These are phyloP conservation scores for Amaranthus cruentus DNA, from an alignment of 148 eudicot genomes.

Conservation along the genomic window DNA sequence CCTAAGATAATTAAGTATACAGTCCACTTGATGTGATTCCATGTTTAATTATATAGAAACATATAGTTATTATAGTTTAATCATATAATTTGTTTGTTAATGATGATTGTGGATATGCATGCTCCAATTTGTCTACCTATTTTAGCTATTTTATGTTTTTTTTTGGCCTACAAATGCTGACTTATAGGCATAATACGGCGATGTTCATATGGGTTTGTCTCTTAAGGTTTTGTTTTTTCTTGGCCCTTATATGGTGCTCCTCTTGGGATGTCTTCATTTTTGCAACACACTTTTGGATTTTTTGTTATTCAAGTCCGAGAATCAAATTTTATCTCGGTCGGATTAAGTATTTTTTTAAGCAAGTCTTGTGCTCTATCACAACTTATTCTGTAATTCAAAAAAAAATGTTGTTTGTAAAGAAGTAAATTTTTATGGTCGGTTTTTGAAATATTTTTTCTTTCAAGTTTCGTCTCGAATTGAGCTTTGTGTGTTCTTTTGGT, in stretches of 20 bases:
- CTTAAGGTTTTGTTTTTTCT: background rate
- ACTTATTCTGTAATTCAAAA: too few relatives aligned
- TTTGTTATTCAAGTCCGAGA: background rate
- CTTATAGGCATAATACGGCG: conserved; percentile 7
- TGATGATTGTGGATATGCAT: conserved; percentile 3
- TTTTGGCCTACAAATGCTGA: conserved; percentile 20
- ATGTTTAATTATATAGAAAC: background rate
- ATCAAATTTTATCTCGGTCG: too few relatives aligned
- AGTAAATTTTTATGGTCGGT: too few relatives aligned
- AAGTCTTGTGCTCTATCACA: too few relatives aligned
- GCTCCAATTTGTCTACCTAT: conserved; percentile 6
- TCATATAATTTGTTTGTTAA: conserved; percentile 11
- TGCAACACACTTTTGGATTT: conserved; percentile 15
- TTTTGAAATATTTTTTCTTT: too few relatives aligned
- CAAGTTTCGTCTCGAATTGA: too few relatives aligned
- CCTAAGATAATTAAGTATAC: conserved; percentile 4
- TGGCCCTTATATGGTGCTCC: background rate
- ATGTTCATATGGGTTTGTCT: conserved; percentile 9
- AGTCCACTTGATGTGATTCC: conserved; percentile 2
- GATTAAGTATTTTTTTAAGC: too few relatives aligned
- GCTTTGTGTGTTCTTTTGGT: too few relatives aligned
- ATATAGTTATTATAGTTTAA: conserved; percentile 1
- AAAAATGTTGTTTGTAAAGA: too few relatives aligned
- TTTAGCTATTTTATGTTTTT: background rate
- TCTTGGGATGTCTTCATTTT: conserved; percentile 14